Percentiles rank a stretch among this genome's conserved stretches.
Conservation (phyloP, 768 basidiomycete genomes). For the Kondoa subrosea region DNA sequence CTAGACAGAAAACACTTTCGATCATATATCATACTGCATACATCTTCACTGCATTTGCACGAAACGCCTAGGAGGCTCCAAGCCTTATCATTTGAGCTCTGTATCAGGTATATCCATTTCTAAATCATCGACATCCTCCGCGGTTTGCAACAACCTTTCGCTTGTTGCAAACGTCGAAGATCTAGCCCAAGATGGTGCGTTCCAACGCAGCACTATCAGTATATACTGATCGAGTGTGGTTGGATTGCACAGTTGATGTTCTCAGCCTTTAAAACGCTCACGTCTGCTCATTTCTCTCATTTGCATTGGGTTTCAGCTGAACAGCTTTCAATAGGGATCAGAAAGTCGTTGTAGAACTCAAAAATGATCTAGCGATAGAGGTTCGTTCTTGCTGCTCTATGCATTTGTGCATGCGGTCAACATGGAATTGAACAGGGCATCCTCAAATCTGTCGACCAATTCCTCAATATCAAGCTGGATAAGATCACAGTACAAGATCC, state of each 20-base stretch:
- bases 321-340: slow-evolving; percentile 39
- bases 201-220: too few relatives aligned
- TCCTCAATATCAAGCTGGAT: slow-evolving; percentile 89
- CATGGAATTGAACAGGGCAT: background rate
- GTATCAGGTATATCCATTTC: too few relatives aligned
- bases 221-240: background rate
- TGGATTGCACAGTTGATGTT: slow-evolving; percentile 55
- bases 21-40: too few relatives aligned
- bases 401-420: background rate
- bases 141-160: too few relatives aligned
- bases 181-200: too few relatives aligned
- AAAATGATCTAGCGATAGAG: slow-evolving; percentile 85
- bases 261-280: slow-evolving; percentile 97
- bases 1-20: too few relatives aligned
- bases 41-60: too few relatives aligned
- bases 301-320: background rate
- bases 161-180: too few relatives aligned
- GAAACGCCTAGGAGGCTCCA: too few relatives aligned
- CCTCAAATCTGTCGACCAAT: slow-evolving; percentile 30
- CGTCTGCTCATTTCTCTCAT: slow-evolving; percentile 34
- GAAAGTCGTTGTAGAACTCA: slow-evolving; percentile 58
- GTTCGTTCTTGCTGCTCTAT: background rate
- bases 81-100: too few relatives aligned
- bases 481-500: slow-evolving; percentile 83
- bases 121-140: too few relatives aligned